phyloP scores from a whole-genome alignment of 108 stramenopile genomes.

The Nitzschia inconspicua region DNA sequence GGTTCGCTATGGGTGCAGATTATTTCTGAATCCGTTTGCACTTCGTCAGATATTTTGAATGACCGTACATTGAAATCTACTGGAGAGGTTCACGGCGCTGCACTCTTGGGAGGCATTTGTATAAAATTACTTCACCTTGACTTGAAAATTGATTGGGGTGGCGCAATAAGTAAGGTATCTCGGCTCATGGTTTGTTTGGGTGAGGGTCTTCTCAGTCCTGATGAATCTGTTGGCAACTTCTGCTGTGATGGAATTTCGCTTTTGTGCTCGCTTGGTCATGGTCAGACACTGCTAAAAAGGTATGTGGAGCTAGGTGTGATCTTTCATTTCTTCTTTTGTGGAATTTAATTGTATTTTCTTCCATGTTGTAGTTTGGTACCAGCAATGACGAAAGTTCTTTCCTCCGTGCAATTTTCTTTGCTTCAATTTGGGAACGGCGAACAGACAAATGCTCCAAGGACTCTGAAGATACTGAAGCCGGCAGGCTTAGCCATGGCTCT shows the following conservation, averaged over 20 bases:
- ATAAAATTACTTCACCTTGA: constrained; percentile 38
- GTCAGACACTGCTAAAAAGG: no score
- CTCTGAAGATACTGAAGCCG: constrained; percentile 42
- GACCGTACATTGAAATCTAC: constrained; percentile 1
- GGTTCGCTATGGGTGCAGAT: constrained; percentile 14
- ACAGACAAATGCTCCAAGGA: constrained; percentile 50
- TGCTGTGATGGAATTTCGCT: constrained; percentile 42
- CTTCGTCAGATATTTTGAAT: constrained; percentile 1
- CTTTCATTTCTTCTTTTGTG: no score
- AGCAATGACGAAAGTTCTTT: constrained; percentile 18
- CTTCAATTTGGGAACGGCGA: constrained; percentile 57
- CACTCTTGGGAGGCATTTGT: constrained; percentile 58
- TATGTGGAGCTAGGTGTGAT: no score
- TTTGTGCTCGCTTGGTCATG: constrained; percentile 3
- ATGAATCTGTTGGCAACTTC: constrained; percentile 64
- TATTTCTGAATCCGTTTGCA: constrained; percentile 17
- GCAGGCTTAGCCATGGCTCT: constrained; percentile 55
- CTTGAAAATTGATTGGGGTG: neutral
- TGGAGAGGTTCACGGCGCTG: constrained; percentile 70
- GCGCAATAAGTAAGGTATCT: neutral
- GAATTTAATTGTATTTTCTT: neutral
- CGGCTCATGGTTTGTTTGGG: constrained; percentile 27
- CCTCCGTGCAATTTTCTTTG: constrained; percentile 34
- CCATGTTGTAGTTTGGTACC: neutral
- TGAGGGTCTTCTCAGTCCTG: constrained; percentile 26